A percentile compares a stretch with the other conserved stretches of the same genome.
phyloP scores from a whole-genome alignment of 305 asterid species.

The Rubia tinctorum region DNA sequence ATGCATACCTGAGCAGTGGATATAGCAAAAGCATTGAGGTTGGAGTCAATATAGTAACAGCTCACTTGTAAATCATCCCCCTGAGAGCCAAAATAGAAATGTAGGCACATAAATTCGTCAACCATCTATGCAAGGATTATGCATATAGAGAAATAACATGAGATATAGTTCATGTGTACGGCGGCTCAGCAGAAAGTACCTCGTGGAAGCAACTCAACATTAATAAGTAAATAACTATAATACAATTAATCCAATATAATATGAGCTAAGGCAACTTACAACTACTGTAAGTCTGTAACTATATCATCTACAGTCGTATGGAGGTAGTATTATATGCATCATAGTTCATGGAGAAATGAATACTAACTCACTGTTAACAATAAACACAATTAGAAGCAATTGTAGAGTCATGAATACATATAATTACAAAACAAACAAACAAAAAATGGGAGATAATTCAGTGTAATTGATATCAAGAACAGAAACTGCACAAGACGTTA shows the following conservation, averaged over 20 bases:
- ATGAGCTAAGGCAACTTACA: too few relatives aligned
- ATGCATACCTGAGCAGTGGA: conserved; percentile 75
- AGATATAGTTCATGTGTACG: neutral
- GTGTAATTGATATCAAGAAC: neutral
- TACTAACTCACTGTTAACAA: neutral
- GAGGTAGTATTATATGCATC: neutral
- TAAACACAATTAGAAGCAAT: neutral
- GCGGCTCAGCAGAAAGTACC: neutral
- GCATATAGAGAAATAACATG: neutral
- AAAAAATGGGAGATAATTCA: neutral
- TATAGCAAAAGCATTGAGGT: conserved; percentile 72
- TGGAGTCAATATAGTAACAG: conserved; percentile 76
- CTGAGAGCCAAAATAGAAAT: conserved; percentile 28
- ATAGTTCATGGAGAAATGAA: neutral
- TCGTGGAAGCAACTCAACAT: too few relatives aligned
- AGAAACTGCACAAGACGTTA: neutral
- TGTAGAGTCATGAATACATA: neutral
- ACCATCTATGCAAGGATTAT: neutral
- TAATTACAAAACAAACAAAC: neutral
- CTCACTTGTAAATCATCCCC: conserved; percentile 76
- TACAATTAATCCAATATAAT: too few relatives aligned
- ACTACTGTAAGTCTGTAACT: too few relatives aligned
- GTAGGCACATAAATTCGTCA: neutral
- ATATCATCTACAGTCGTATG: too few relatives aligned
- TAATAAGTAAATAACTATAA: too few relatives aligned